These are phyloP conservation scores for Apodospora peruviana DNA, from an alignment of 495 filamentous ascomycete genomes.

Conservation along the genomic window DNA sequence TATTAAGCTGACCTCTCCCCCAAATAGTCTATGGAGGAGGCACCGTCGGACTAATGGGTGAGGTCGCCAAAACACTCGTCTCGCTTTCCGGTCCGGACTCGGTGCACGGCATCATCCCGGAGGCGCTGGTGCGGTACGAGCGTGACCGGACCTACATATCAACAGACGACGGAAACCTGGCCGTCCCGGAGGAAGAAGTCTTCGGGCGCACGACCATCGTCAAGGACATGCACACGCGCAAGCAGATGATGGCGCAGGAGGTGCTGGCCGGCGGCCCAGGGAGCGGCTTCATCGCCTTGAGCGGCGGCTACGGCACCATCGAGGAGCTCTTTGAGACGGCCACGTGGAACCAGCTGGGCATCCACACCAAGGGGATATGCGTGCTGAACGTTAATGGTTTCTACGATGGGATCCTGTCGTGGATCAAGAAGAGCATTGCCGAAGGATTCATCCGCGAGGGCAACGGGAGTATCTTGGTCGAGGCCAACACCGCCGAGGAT, in stretches of 20 bases:
- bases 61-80: slow-evolving; percentile 82
- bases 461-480: slow-evolving; percentile 70
- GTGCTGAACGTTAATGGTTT: slow-evolving; percentile 84
- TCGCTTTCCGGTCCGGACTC: slow-evolving; percentile 71
- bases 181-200: slow-evolving; percentile 57
- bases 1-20: background rate
- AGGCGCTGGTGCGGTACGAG: slow-evolving; percentile 77
- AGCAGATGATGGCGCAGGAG: slow-evolving; percentile 83
- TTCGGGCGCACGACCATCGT: slow-evolving; percentile 86
- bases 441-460: slow-evolving; percentile 66
- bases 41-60: slow-evolving; percentile 92
- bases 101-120: slow-evolving; percentile 91
- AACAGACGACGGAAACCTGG: slow-evolving; percentile 13
- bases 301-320: slow-evolving; percentile 88
- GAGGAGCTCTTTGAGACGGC: slow-evolving; percentile 96
- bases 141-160: slow-evolving; percentile 48
- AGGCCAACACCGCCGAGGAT: slow-evolving; percentile 66
- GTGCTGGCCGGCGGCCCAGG: slow-evolving; percentile 76
- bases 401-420: slow-evolving; percentile 77
- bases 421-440: slow-evolving; percentile 73
- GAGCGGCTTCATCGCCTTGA: slow-evolving; percentile 83
- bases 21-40: slow-evolving; percentile 81
- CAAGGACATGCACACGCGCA: slow-evolving; percentile 90
- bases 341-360: slow-evolving; percentile 97
- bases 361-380: slow-evolving; percentile 76